Conservation (phyloP, 106 monocot genomes). For the Narthecium ossifragum region DNA sequence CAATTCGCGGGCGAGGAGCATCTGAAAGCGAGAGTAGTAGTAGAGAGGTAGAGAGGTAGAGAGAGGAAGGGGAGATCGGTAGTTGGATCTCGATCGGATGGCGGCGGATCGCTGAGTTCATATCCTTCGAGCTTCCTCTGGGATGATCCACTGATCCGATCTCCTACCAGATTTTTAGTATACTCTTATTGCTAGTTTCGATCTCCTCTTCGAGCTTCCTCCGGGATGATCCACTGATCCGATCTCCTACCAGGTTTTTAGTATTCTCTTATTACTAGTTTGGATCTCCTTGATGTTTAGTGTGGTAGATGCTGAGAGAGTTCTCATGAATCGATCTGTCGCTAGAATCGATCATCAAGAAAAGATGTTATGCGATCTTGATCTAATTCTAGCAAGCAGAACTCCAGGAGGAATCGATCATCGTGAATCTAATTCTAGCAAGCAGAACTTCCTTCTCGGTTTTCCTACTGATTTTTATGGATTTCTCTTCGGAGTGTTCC, state of each 20-base stretch:
- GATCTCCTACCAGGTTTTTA: background rate
- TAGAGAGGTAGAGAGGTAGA: background rate
- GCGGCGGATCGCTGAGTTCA: background rate
- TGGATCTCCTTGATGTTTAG: background rate
- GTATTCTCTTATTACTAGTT: background rate
- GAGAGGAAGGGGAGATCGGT: background rate
- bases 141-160: background rate
- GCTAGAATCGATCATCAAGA: no score
- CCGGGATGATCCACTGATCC: background rate
- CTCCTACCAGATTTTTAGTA: background rate
- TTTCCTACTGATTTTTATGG: no score
- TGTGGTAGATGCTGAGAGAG: background rate
- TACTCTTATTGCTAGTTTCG: background rate
- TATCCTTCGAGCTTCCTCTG: background rate
- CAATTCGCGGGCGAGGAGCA: background rate
- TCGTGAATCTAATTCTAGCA: background rate
- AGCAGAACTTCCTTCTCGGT: no score
- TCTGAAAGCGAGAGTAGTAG: no score
- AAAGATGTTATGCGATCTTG: background rate
- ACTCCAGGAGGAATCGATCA: background rate
- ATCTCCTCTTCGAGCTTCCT: background rate
- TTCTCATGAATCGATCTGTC: no score
- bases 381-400: background rate
- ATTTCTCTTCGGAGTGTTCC: no score
- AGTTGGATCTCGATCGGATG: background rate